Conservation (phyloP, 129 eudicot genomes). For the Chrysanthemum seticuspe region DNA sequence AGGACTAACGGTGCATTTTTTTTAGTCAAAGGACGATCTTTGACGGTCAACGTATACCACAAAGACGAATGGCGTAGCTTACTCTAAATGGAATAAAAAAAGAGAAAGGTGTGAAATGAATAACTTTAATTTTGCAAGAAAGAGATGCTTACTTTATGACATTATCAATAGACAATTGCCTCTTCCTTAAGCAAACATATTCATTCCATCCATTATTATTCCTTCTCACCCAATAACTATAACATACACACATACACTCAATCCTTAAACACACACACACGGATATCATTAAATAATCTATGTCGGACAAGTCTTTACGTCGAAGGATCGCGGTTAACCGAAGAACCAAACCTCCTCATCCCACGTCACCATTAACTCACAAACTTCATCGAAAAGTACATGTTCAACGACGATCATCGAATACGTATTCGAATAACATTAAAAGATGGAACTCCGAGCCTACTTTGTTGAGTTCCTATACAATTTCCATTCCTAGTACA, state of each 20-base stretch:
- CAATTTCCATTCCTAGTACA: conserved; percentile 8
- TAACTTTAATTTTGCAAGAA: not conserved
- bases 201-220: not conserved
- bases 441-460: conserved; percentile 70
- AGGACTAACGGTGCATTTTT: too few species aligned
- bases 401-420: conserved; percentile 12
- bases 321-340: conserved; percentile 40
- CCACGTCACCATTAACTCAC: not conserved
- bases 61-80: too few species aligned
- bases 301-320: conserved; percentile 46
- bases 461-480: conserved; percentile 20
- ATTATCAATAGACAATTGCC: conserved; percentile 18
- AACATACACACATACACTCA: conserved; percentile 7
- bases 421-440: conserved; percentile 28
- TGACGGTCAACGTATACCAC: too few species aligned
- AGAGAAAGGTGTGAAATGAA: not conserved
- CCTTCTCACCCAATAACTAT: conserved; percentile 21
- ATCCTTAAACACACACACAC: not conserved
- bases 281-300: conserved; percentile 19
- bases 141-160: conserved; percentile 18
- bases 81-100: not conserved
- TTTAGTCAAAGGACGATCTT: too few species aligned
- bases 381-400: conserved; percentile 22
- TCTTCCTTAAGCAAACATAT: conserved; percentile 31
- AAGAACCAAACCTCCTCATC: conserved; percentile 43